A percentile compares a stretch with the other conserved stretches of the same genome.
Evolutionary conservation across 768 basidiomycete genomes (phyloP).

Genomic region (Phylloporus arenicola): DNA sequence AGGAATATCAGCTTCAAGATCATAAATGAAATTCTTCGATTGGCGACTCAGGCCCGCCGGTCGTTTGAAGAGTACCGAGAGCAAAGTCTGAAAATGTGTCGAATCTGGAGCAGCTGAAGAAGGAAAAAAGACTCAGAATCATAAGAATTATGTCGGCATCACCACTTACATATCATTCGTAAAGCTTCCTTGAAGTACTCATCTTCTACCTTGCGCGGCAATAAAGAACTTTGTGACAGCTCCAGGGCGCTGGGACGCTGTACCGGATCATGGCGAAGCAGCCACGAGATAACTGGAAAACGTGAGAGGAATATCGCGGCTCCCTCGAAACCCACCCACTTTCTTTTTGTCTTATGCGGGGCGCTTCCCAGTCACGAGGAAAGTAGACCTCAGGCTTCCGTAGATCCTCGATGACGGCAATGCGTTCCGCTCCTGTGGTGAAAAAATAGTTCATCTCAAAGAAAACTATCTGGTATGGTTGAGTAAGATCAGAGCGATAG

Average conservation of each 20-base stretch:
- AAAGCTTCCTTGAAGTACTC: slow-evolving; percentile 81
- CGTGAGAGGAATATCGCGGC: slow-evolving; percentile 3
- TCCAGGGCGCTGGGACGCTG: slow-evolving; percentile 79
- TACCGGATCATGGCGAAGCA: slow-evolving; percentile 77
- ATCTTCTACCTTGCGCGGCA: slow-evolving; percentile 76
- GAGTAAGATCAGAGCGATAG: not conserved
- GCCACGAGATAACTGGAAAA: slow-evolving; percentile 65
- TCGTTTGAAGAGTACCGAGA: slow-evolving; percentile 75
- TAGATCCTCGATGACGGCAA: slow-evolving; percentile 74
- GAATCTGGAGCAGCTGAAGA: slow-evolving; percentile 69
- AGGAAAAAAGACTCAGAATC: not conserved
- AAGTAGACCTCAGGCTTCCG: slow-evolving; percentile 70
- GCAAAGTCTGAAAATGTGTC: slow-evolving; percentile 71
- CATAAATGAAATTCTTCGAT: slow-evolving; percentile 68
- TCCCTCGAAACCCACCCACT: slow-evolving; percentile 42
- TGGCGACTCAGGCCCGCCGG: slow-evolving; percentile 57
- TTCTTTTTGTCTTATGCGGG: slow-evolving; percentile 57
- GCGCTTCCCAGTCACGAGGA: slow-evolving; percentile 67
- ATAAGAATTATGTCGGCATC: not conserved
- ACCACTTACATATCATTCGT: slow-evolving; percentile 60
- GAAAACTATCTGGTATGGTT: slow-evolving; percentile 70
- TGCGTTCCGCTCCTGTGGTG: slow-evolving; percentile 77
- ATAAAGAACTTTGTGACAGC: slow-evolving; percentile 68
- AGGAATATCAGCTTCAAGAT: slow-evolving; percentile 59
- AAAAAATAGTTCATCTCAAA: slow-evolving; percentile 95